Evolutionary conservation across 2,329 filamentous ascomycete species (phyloP).

Genomic region (Trichoderma sp.): DNA sequence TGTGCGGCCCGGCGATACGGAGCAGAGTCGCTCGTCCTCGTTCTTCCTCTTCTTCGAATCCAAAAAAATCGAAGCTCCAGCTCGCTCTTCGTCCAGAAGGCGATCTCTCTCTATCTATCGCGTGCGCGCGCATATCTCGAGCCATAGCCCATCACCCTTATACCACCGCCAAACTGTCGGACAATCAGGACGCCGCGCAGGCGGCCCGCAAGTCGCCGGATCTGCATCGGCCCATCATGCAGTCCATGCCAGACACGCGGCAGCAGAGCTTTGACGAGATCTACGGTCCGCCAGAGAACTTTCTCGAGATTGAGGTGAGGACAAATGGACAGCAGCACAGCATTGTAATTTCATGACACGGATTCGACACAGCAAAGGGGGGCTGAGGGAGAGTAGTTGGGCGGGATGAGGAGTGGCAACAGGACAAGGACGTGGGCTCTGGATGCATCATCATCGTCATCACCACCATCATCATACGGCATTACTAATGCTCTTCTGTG

Average conservation of each 20-base stretch:
- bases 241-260: slow-evolving; percentile 71
- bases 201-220: slow-evolving; percentile 39
- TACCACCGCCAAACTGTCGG: slow-evolving; percentile 46
- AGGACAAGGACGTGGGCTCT: not conserved
- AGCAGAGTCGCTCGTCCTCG: not conserved
- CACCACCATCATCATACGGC: not conserved
- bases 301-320: slow-evolving; percentile 90
- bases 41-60: not conserved
- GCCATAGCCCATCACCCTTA: not conserved
- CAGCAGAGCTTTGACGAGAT: slow-evolving; percentile 98
- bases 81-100: not conserved
- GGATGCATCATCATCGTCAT: not conserved
- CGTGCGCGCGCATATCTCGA: not conserved
- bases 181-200: slow-evolving; percentile 39
- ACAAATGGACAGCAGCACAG: not conserved
- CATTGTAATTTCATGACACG: not conserved
- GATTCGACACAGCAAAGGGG: not conserved
- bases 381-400: not conserved
- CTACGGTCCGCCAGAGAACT: slow-evolving; percentile 97
- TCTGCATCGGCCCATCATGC: slow-evolving; percentile 57
- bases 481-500: not conserved
- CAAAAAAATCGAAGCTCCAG: not conserved
- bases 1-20: not conserved
- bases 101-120: not conserved
- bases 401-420: not conserved